A percentile compares a stretch with the other conserved stretches of the same genome.
These are phyloP conservation scores for Candida sphagnicola DNA, from an alignment of 805 yeast genomes.

Conservation along the genomic window DNA sequence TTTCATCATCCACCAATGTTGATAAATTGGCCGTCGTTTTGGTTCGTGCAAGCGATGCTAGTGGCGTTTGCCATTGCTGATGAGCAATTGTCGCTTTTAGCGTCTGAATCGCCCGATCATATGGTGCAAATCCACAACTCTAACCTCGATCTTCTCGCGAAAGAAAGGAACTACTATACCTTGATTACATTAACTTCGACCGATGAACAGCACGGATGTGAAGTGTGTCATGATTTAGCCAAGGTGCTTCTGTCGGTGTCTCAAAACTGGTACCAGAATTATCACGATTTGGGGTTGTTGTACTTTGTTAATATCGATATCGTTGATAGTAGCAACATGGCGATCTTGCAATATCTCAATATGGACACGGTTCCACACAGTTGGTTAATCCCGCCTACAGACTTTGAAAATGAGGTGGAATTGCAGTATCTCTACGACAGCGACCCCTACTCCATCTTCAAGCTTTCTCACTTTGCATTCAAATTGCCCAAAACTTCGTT, in stretches of 20 bases:
- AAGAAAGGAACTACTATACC: conserved; percentile 49
- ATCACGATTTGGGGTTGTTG: conserved; percentile 36
- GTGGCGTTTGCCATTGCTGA: background rate
- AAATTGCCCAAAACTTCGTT: conserved; percentile 32
- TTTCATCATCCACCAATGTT: no score
- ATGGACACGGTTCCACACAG: conserved; percentile 58
- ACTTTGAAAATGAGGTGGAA: conserved; percentile 15
- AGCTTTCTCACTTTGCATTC: conserved; percentile 29
- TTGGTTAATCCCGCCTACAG: conserved; percentile 60
- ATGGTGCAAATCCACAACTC: conserved; percentile 41
- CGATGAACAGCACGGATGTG: conserved; percentile 41
- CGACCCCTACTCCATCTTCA: conserved; percentile 17
- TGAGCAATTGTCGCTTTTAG: conserved; percentile 6
- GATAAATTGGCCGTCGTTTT: no score
- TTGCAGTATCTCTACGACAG: no score
- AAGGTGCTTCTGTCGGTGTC: conserved; percentile 40
- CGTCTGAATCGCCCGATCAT: conserved; percentile 18
- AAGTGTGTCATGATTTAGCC: conserved; percentile 42
- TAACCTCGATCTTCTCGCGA: conserved; percentile 40
- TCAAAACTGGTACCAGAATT: conserved; percentile 39
- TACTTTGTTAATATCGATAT: conserved; percentile 53
- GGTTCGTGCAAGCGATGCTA: no score
- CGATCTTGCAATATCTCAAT: conserved; percentile 36
- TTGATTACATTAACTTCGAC: conserved; percentile 53
- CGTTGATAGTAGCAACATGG: conserved; percentile 32